Evolutionary conservation across 2,329 filamentous ascomycete genomes (phyloP).

Genomic region (Penicillium hesseltinei): DNA sequence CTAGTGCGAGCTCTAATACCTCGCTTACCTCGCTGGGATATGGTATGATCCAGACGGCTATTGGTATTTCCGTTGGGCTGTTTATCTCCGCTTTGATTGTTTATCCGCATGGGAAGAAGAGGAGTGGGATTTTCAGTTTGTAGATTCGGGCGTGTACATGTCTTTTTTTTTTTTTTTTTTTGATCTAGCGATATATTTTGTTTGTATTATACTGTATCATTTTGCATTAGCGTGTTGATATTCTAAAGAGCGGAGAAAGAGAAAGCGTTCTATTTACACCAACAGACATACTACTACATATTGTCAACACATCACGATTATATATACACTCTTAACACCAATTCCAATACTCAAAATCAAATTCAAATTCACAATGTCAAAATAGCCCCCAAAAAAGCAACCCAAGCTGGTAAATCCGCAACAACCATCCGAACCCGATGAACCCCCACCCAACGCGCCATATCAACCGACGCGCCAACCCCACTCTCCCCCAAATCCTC

Average conservation of each 20-base stretch:
- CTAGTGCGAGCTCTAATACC: slow-evolving; percentile 7
- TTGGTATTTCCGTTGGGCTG: slow-evolving; percentile 47
- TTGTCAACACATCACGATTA: background rate
- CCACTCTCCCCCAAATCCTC: slow-evolving; percentile 1
- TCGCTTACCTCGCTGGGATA: slow-evolving; percentile 39
- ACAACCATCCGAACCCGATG: slow-evolving; percentile 13
- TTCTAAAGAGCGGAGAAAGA: background rate
- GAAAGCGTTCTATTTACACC: background rate
- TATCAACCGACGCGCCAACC: slow-evolving; percentile 9
- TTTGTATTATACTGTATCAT: background rate
- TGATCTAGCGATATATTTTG: background rate
- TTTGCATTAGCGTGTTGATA: background rate
- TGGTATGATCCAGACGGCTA: slow-evolving; percentile 47
- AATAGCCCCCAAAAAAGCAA: slow-evolving; percentile 14
- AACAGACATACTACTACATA: background rate
- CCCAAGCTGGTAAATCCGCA: slow-evolving; percentile 14
- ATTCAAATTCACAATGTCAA: slow-evolving; percentile 3
- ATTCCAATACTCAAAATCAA: background rate
- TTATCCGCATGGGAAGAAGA: slow-evolving; percentile 46
- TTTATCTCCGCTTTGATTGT: slow-evolving; percentile 47
- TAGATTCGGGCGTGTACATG: background rate
- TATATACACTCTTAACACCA: background rate
- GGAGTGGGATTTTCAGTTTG: slow-evolving; percentile 46
- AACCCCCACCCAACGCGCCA: slow-evolving; percentile 16
- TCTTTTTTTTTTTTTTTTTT: background rate